Percentiles rank a stretch among this genome's conserved stretches.
phyloP scores from a whole-genome alignment of 257 asterid genomes.

The Lycium ferocissimum region DNA sequence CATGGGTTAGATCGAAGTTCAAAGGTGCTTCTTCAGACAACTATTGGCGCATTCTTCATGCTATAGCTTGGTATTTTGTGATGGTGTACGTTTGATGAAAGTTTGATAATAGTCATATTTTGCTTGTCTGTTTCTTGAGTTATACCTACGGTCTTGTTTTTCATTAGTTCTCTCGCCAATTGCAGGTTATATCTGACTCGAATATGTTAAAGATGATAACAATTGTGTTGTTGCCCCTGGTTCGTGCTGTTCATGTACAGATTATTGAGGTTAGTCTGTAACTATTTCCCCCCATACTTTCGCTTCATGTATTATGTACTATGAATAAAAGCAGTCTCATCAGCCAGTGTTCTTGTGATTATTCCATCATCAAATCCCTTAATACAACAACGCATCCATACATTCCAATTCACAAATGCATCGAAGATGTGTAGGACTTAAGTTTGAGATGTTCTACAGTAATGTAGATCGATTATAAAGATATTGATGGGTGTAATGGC shows the following conservation, averaged over 20 bases:
- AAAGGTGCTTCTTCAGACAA: constrained; percentile 84
- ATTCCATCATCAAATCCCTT: no score
- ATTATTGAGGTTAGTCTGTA: constrained; percentile 18
- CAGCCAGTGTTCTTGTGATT: no score
- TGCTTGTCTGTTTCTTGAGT: background rate
- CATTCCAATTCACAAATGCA: background rate
- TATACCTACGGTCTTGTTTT: background rate
- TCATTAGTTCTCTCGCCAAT: background rate
- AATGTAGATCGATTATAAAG: background rate
- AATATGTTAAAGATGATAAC: constrained; percentile 19
- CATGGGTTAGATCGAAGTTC: constrained; percentile 96
- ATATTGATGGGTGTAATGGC: background rate
- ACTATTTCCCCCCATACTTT: background rate
- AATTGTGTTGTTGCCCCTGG: background rate
- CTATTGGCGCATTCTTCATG: constrained; percentile 75
- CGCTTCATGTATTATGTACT: background rate
- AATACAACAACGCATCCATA: background rate
- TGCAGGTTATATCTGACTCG: background rate
- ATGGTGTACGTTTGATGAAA: background rate
- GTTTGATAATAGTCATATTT: background rate
- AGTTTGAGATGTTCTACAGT: background rate
- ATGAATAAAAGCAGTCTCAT: background rate
- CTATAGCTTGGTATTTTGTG: constrained; percentile 48
- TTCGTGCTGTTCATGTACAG: constrained; percentile 7
- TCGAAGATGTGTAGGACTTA: background rate